Percentiles rank a stretch among this genome's conserved stretches.
These are phyloP conservation scores for Cornus florida DNA, from an alignment of 148 eudicot genomes.

Conservation along the genomic window DNA sequence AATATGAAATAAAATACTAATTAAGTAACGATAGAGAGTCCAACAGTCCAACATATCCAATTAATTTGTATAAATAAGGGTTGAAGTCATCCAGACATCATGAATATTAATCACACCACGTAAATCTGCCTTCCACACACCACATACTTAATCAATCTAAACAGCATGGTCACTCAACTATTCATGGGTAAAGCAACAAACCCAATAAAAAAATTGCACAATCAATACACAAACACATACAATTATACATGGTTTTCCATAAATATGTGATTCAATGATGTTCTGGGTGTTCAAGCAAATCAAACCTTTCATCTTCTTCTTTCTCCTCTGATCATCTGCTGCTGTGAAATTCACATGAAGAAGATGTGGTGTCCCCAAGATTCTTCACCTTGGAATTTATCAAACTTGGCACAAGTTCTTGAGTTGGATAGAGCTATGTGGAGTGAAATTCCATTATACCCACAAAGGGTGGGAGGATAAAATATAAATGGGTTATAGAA, in stretches of 20 bases:
- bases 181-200: neutral
- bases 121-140: too few species aligned
- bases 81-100: too few species aligned
- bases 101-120: too few species aligned
- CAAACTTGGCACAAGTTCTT: slow-evolving; percentile 70
- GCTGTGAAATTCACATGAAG: slow-evolving; percentile 13
- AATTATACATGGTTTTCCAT: neutral
- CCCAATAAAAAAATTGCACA: neutral
- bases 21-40: too few species aligned
- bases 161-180: neutral
- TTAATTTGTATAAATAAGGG: too few species aligned
- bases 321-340: slow-evolving; percentile 17
- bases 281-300: neutral
- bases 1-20: too few species aligned
- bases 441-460: slow-evolving; percentile 32
- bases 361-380: slow-evolving; percentile 14
- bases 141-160: too few species aligned
- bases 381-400: slow-evolving; percentile 56
- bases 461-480: slow-evolving; percentile 27
- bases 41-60: too few species aligned
- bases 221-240: neutral
- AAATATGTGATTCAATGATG: neutral
- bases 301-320: slow-evolving; percentile 78
- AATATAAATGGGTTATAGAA: too few species aligned
- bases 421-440: slow-evolving; percentile 28